Conservation (phyloP, 495 filamentous ascomycete species). For the Filosporella fistucella region DNA sequence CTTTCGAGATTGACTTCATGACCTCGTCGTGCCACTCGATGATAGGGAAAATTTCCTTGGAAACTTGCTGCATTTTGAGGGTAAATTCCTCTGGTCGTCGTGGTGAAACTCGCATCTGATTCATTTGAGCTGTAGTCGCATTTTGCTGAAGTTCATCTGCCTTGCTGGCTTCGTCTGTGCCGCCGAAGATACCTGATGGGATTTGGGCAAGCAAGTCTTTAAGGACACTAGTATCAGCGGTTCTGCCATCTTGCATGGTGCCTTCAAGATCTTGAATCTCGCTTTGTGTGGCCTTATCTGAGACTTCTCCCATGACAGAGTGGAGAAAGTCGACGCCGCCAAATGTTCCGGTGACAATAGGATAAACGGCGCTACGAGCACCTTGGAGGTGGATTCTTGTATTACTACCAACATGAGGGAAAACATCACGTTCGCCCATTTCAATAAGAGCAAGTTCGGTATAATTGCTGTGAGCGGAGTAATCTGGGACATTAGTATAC, state of each 20-base stretch:
- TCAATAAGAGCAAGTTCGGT: slow-evolving; percentile 80
- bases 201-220: slow-evolving; percentile 74
- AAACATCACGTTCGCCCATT: slow-evolving; percentile 70
- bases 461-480: slow-evolving; percentile 89
- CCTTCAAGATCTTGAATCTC: slow-evolving; percentile 80
- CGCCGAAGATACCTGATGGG: slow-evolving; percentile 69
- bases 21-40: slow-evolving; percentile 86
- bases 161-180: slow-evolving; percentile 60
- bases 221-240: slow-evolving; percentile 57
- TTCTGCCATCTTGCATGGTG: slow-evolving; percentile 57
- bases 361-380: slow-evolving; percentile 59
- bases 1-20: slow-evolving; percentile 69
- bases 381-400: slow-evolving; percentile 65
- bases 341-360: slow-evolving; percentile 84
- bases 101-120: slow-evolving; percentile 60
- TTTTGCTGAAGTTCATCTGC: slow-evolving; percentile 63
- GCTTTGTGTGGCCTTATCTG: slow-evolving; percentile 82
- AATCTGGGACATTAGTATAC: slow-evolving; percentile 80
- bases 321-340: slow-evolving; percentile 93
- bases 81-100: slow-evolving; percentile 74
- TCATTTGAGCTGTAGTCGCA: slow-evolving; percentile 62
- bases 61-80: slow-evolving; percentile 57
- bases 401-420: slow-evolving; percentile 76
- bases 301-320: slow-evolving; percentile 83
- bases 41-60: slow-evolving; percentile 74